These are phyloP conservation scores for Paecilomyces dactylethromorphus DNA, from an alignment of 2,329 filamentous ascomycete species.

Conservation along the genomic window DNA sequence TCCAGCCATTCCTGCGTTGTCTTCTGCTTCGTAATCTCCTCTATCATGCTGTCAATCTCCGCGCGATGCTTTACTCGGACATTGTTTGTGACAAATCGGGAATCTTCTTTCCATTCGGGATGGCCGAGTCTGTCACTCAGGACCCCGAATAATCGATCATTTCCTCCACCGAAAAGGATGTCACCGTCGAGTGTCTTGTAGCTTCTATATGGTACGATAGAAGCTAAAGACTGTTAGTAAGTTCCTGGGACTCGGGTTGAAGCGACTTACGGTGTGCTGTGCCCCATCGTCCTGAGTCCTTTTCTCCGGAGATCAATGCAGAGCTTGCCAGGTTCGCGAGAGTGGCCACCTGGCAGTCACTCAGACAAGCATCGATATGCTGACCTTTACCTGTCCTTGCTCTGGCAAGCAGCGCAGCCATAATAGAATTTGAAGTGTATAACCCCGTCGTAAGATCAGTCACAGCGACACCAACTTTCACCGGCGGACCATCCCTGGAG, in stretches of 20 bases:
- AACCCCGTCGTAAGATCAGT: constrained; percentile 92
- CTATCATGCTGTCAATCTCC: constrained; percentile 72
- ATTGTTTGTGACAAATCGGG: constrained; percentile 53
- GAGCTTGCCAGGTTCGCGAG: constrained; percentile 94
- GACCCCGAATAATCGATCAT: constrained; percentile 56
- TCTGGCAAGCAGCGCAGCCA: constrained; percentile 81
- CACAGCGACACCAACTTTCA: constrained; percentile 95
- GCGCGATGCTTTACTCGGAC: constrained; percentile 60
- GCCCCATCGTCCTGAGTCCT: constrained; percentile 86
- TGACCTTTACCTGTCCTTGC: constrained; percentile 72
- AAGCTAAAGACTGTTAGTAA: constrained; percentile 52
- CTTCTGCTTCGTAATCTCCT: constrained; percentile 64
- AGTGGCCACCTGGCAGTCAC: constrained; percentile 91
- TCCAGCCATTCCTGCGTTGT: constrained; percentile 85
- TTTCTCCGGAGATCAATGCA: constrained; percentile 77
- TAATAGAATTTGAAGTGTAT: constrained; percentile 91
- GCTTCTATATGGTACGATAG: constrained; percentile 89
- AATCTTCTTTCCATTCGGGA: constrained; percentile 53
- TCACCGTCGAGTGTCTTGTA: constrained; percentile 62
- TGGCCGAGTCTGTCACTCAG: constrained; percentile 52
- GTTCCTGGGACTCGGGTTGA: not conserved
- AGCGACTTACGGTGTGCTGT: constrained; percentile 73
- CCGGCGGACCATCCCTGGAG: constrained; percentile 75
- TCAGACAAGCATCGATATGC: constrained; percentile 84
- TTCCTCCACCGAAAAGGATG: constrained; percentile 58